Base-by-base conservation (phyloP, 23 red algal species). In the Gracilaria vermiculophylla region DNA sequence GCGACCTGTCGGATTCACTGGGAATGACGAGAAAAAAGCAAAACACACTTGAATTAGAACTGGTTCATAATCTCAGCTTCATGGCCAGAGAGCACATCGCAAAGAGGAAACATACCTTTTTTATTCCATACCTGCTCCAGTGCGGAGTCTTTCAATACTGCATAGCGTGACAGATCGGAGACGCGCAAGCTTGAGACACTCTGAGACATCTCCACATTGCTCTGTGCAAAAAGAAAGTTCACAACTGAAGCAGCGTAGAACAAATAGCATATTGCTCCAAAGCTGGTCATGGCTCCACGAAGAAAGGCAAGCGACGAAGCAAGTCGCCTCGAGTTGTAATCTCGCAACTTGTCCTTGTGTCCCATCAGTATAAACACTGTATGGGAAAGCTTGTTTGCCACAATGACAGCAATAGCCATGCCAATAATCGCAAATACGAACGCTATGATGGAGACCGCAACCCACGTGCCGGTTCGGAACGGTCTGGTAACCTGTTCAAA, bases 211-310 rank as follows among this genome's bases (percentile, higher is more conserved):
- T 73, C 39, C 23, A 73, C 67, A 48, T 73, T 44, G 40, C 67
- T 73, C 47, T 73, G 67, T n/a, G 67, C 67, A 73, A 73, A 73
- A 24, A 73, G 42, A 24, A 73, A 73, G 67, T 73, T 73, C 2
- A 73, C 67, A 27, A 73, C 67, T 45, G 67, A 42, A 42, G 67
- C 67, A 45, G 39, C 36, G 31, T 73, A 73, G 67, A 73, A 73
- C 36, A 73, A 73, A 73, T 73, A 73, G 1, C 1, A 4, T 23
- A 73, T 73, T 9, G 67, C 67, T 45, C 37, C 67, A 48, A 73
- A 73, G 28, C 67, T 73, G 5, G 67, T 25, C 13, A 73, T 28
- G 6, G 67, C 67, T 73, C 39, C 67, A 6, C 67, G 67, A 24
- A 73, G 67, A 42, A 73, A 45, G 25, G 39, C 42, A 29, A 73